Evolutionary conservation across 257 asterid genomes (phyloP), one percentile per base, ranked within the genome.

Genomic region (Mitragyna speciosa): DNA sequence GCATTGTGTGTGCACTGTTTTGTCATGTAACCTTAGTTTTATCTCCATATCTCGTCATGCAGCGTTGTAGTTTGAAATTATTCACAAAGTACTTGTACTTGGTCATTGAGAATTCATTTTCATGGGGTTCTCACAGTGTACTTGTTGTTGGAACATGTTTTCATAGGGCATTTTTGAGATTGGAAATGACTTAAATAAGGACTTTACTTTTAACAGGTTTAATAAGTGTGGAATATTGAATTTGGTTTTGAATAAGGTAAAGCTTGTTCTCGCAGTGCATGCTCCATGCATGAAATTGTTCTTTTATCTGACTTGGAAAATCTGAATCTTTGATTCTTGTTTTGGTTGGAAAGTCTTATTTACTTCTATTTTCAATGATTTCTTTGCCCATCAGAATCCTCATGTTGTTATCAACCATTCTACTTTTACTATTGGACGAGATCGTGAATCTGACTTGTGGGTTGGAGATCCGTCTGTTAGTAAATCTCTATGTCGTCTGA

Each of bases 401-500:
- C 96, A 93, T 82, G 89, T 95, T 83, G 82, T 84, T 61, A 86
- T 95, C 95, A 74, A 78, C 71, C 82, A 59, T 69, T 88, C 92
- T 43, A 84, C 78, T 72, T 91, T 87, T 86, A 91, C 80, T 81
- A 84, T 89, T 33, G 92, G 92, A 66, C 88, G 85, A 61, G 90
- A 86, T 71, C 87, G 79, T 54, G 87, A 84, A 31, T 89, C 96
- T 69, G 93, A 93, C 86, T 86, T 95, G 86, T 84, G 87, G 80
- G 85, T 95, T 58, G 91, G 85, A 78, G 98, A 92, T 82, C 88
- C 91, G 45, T 79, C 89, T 26, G 88, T 90, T 88, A 88, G 94
- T 87, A 89, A 85, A 82, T 83, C 85, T 66, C 84, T 95, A 82
- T 95, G 99, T 85, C 85, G 74, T 81, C 87, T 95, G 85, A 95